Base-by-base conservation (phyloP, 148 eudicot species). In the Talinum fruticosum region DNA sequence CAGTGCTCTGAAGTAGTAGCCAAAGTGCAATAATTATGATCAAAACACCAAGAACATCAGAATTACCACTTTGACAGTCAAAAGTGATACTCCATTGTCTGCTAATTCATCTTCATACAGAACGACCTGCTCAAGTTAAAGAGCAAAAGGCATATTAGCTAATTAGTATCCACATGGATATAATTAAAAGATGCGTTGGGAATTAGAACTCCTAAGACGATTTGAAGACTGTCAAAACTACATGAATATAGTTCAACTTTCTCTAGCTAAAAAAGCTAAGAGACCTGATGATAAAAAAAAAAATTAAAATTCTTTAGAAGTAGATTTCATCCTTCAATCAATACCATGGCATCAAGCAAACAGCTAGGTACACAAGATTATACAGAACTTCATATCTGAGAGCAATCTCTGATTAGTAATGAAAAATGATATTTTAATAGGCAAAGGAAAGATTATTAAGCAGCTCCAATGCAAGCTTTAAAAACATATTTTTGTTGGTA, bases 51-150 rank as follows among this genome's bases (percentile, higher is more conserved):
- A 62, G 14, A 70, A 69, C 16, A 59, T n/a, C 30, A 76, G 36
- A 57, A 49, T 86, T 96, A 96, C 97, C 97, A 96, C 97, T 96
- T 96, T 96, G 19, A 89, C 97, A 23, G 97, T 96, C 81, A 96
- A 86, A 75, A 96, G 91, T 70, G 99, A 93, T 72, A 89, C 87
- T 72, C 99, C 97, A 74, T 82, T 93, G 81, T 91, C 99, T 54
- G 92, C 93, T 81, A 93, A 84, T 84, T 96, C 99, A 87, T 96
- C 97, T 86, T 96, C 97, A 85, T 96, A 93, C 77, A 96, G 85
- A 78, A 91, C 82, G 47, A 93, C 92, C 97, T 96, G 91, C 66
- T 47, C 61, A 81, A 30, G 70, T 66, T 57, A n/a, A 77, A 81
- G 66, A 36, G 41, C 35, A 84, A 66, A 49, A 16, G 18, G 19